phyloP scores from a whole-genome alignment of 306 rosid species.

The Vigna hirtella region DNA sequence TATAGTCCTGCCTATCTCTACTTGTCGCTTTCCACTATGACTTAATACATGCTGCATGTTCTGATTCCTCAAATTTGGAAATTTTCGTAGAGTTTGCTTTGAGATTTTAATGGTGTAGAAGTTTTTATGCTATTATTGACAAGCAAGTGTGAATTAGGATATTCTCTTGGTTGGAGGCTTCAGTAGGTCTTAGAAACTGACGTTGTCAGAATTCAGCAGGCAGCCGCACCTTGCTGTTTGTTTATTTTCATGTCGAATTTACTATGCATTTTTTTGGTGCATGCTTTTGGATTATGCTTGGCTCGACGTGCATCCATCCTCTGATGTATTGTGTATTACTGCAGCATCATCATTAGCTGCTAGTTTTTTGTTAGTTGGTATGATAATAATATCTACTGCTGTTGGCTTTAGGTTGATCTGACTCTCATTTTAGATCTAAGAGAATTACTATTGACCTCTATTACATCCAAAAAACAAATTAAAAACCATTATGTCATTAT shows the following conservation, averaged over 20 bases:
- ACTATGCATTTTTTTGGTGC: background rate
- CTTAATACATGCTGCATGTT: background rate
- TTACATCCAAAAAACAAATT: constrained; percentile 4
- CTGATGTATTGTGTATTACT: background rate
- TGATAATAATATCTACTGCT: constrained; percentile 5
- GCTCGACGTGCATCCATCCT: background rate
- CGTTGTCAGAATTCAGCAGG: background rate
- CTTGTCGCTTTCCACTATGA: background rate
- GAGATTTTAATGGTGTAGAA: background rate
- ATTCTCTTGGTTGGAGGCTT: background rate
- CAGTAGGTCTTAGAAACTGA: background rate
- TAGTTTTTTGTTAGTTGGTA: background rate
- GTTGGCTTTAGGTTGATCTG: constrained; percentile 18
- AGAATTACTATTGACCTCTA: background rate
- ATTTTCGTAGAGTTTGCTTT: background rate
- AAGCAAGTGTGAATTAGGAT: background rate
- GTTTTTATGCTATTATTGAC: background rate
- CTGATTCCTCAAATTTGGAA: background rate
- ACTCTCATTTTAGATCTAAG: constrained; percentile 24
- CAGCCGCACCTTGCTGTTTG: background rate
- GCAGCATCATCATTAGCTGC: background rate
- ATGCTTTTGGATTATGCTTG: constrained; percentile 1
- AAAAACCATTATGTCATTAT: background rate
- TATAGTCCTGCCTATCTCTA: background rate
- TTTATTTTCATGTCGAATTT: background rate